Evolutionary conservation across 129 eudicot species (phyloP).

Genomic region (Pittosporum tobira): DNA sequence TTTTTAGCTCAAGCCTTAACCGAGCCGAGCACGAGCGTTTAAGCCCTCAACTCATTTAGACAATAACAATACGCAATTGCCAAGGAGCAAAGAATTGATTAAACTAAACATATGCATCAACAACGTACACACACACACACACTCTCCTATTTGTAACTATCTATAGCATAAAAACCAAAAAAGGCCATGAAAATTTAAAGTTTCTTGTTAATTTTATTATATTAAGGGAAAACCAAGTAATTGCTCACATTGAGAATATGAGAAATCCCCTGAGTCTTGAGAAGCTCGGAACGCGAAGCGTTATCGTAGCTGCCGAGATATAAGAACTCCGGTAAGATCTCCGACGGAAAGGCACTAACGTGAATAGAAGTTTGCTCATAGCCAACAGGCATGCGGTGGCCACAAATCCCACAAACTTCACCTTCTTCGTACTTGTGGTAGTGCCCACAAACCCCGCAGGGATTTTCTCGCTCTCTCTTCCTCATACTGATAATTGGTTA

Average conservation of each 20-base stretch:
- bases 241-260: conserved; percentile 65
- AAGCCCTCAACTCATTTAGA: too few species aligned
- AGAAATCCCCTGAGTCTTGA: conserved; percentile 83
- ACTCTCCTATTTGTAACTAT: too few species aligned
- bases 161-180: not conserved
- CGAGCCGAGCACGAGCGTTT: too few species aligned
- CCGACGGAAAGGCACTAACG: conserved; percentile 80
- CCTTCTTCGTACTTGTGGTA: conserved; percentile 94
- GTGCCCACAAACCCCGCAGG: conserved; percentile 94
- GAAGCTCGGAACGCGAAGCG: conserved; percentile 90
- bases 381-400: conserved; percentile 69
- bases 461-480: conserved; percentile 92
- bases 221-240: not conserved
- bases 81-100: too few species aligned
- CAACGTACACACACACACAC: not conserved
- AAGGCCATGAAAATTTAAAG: not conserved
- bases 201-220: not conserved
- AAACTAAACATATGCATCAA: not conserved
- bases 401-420: conserved; percentile 93
- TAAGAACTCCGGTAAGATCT: conserved; percentile 72
- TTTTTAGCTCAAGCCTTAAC: too few species aligned
- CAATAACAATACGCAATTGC: too few species aligned
- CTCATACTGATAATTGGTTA: conserved; percentile 49
- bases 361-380: conserved; percentile 35
- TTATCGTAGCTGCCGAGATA: conserved; percentile 89